A percentile compares a stretch with the other conserved stretches of the same genome.
These are phyloP conservation scores for Calonectria pauciramosa DNA, from an alignment of 2,329 filamentous ascomycete species.

Conservation along the genomic window DNA sequence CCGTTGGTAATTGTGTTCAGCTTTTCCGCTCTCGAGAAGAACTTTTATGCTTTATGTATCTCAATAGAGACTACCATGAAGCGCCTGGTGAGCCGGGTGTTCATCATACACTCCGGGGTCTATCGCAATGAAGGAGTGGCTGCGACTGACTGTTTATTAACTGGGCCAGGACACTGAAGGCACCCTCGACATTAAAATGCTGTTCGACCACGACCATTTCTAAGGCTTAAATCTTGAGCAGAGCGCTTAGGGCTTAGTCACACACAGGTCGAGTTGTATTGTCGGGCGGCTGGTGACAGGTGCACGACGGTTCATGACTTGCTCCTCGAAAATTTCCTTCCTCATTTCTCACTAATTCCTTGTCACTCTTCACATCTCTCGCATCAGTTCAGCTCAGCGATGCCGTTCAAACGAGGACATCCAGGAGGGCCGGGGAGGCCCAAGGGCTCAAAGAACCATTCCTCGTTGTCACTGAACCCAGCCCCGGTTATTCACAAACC, in stretches of 20 bases:
- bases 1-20: too few relatives aligned
- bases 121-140: too few relatives aligned
- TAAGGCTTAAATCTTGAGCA: background rate
- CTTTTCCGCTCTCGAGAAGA: too few relatives aligned
- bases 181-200: too few relatives aligned
- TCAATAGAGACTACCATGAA: too few relatives aligned
- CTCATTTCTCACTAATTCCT: background rate
- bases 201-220: background rate
- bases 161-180: too few relatives aligned
- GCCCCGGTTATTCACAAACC: background rate
- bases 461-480: background rate
- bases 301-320: background rate
- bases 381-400: background rate
- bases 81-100: too few relatives aligned
- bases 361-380: background rate
- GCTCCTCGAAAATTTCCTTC: background rate
- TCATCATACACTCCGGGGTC: too few relatives aligned
- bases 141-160: too few relatives aligned
- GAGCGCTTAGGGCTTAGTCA: background rate
- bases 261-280: background rate
- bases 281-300: background rate
- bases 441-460: background rate
- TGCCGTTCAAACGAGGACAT: background rate
- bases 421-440: background rate
- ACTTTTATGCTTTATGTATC: too few relatives aligned